Evolutionary conservation across 768 basidiomycete genomes (phyloP), one percentile per base, ranked within the genome.

Genomic region (Auricularia heimuer): DNA sequence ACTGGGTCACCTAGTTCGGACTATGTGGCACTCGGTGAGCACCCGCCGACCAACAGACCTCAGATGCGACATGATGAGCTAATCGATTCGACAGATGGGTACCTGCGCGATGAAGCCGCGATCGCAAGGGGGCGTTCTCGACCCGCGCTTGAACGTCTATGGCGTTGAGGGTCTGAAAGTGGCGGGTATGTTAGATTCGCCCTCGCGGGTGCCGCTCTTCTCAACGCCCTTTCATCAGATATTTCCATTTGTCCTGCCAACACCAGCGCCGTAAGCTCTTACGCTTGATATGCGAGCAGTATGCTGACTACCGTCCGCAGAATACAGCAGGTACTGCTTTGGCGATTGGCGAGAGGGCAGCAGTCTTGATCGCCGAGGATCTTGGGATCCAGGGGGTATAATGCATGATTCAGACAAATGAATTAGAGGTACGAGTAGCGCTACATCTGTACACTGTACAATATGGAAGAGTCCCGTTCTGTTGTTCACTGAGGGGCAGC

Each of bases 261-360:
- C 61, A 73, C 81, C 61, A 70, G 68, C 44, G 69, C 77, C 47
- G 74, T 78, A 56, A 29, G 70, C 69, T 3, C 62, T 18, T 11
- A 21, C 29, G 56, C 62, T 7, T 3, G 21, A 12, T 10, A 39
- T 37, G 33, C 16, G n/a, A 42, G 39, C 39, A 2, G 8, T 24
- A n/a, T 29, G 18, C 8, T 16, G n/a, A 10, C 54, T 3, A 12
- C 36, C n/a, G 1, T 14, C 24, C 61, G 24, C 7, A 71, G 75
- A 81, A 80, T 63, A 81, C 80, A 0, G 80, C 78, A 64, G 78
- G 77, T 0, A 78, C 78, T 6, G 77, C 79, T 7, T 63, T 80
- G 29, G 72, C 75, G 37, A 69, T 88, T 45, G 85, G 84, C 3
- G 85, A 87, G 73, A 87, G 87, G 72, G 84, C 84, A 0, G 83